Evolutionary conservation across 2,329 filamentous ascomycete genomes (phyloP).

Genomic region (Phaeosphaeriaceae sp.): DNA sequence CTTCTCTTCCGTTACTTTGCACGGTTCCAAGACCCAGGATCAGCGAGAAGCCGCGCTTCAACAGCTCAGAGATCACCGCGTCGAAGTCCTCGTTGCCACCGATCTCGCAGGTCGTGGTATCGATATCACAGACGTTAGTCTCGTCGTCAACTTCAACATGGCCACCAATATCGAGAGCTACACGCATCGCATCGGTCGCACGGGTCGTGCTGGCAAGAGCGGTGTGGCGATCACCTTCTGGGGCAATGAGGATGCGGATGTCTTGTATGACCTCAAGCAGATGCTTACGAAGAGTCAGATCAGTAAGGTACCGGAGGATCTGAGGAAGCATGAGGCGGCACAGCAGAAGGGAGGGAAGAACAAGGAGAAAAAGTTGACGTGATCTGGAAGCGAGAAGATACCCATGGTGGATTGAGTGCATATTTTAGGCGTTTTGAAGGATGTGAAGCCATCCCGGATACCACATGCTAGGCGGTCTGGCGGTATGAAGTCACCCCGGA

Average conservation of each 20-base stretch:
- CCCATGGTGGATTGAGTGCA: neutral
- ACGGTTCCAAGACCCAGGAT: constrained; percentile 96
- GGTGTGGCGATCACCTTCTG: constrained; percentile 97
- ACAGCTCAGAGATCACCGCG: constrained; percentile 80
- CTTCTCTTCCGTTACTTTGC: constrained; percentile 86
- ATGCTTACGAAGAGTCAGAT: constrained; percentile 92
- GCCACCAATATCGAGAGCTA: constrained; percentile 90
- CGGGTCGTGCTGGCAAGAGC: constrained; percentile 94
- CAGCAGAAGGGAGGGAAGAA: constrained; percentile 73
- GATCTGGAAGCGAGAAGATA: neutral
- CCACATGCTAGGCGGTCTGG: too few relatives aligned
- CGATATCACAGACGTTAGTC: constrained; percentile 89
- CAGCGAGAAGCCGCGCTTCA: constrained; percentile 93
- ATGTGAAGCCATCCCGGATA: neutral
- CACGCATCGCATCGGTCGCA: constrained; percentile 95
- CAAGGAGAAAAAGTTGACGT: constrained; percentile 47
- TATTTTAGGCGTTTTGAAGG: too few relatives aligned
- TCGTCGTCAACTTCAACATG: constrained; percentile 99
- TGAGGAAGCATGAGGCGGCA: constrained; percentile 88
- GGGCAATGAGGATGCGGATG: constrained; percentile 86
- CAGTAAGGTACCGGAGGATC: constrained; percentile 88
- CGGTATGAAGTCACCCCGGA: too few relatives aligned
- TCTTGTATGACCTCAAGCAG: constrained; percentile 93
- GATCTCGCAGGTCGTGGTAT: constrained; percentile 97
- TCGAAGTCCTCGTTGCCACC: constrained; percentile 91